These are phyloP conservation scores for Firmiana major DNA, from an alignment of 345 rosid species.

Conservation along the genomic window DNA sequence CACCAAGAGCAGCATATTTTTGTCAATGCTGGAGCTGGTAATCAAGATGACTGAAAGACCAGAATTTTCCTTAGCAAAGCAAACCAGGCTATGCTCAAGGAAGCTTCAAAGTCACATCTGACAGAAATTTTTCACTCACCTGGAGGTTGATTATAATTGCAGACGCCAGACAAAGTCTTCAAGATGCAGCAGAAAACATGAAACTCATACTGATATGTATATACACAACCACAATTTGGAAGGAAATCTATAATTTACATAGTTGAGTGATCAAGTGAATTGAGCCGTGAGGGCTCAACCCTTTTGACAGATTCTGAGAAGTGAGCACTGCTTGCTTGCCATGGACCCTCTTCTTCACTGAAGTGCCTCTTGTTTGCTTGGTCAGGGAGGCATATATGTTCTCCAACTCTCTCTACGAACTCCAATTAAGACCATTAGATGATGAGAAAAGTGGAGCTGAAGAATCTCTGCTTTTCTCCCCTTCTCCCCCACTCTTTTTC, in stretches of 20 bases:
- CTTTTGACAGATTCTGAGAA: conserved; percentile 16
- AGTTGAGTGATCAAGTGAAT: background rate
- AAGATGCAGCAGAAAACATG: background rate
- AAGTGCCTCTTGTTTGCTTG: background rate
- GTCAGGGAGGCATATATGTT: conserved; percentile 14
- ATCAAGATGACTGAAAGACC: background rate
- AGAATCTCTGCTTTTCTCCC: background rate
- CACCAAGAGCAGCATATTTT: too few species aligned
- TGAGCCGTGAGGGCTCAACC: background rate
- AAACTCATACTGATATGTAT: background rate
- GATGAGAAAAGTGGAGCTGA: background rate
- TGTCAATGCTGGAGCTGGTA: background rate
- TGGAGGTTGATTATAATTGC: background rate
- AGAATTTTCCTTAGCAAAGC: background rate
- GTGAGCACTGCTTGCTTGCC: conserved; percentile 12
- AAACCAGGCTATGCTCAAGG: background rate
- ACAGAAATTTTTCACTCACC: background rate
- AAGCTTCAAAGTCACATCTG: background rate
- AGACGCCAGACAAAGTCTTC: background rate
- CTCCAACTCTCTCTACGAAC: background rate
- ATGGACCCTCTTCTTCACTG: background rate
- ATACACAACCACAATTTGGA: background rate
- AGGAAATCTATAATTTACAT: background rate
- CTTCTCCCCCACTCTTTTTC: background rate
- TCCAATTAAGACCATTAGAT: background rate